These are phyloP conservation scores for Maudiozyma turicensis DNA, from an alignment of 805 yeast species.

Conservation along the genomic window DNA sequence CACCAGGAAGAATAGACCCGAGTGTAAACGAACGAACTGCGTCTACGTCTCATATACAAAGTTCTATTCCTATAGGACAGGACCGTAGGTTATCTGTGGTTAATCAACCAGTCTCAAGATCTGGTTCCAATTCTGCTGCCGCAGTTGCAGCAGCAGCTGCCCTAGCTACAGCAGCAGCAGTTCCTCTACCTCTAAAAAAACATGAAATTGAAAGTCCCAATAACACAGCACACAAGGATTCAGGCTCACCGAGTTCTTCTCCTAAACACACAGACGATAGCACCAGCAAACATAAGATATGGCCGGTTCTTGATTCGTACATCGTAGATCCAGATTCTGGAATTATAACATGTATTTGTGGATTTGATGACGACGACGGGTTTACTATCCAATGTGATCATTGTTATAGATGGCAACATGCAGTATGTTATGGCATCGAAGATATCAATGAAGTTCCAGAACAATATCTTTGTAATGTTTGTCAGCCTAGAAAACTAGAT, in stretches of 20 bases:
- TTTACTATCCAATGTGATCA: slow-evolving; percentile 90
- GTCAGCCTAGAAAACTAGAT: slow-evolving; percentile 48
- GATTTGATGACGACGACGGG: slow-evolving; percentile 80
- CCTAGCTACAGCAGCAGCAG: slow-evolving; percentile 69
- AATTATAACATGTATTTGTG: slow-evolving; percentile 82
- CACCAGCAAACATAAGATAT: slow-evolving; percentile 1
- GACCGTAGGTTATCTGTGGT: no score
- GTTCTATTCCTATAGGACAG: no score
- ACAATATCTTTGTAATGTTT: slow-evolving; percentile 66
- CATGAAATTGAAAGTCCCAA: slow-evolving; percentile 4
- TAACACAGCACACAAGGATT: neutral
- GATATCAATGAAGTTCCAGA: slow-evolving; percentile 74
- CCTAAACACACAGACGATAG: neutral
- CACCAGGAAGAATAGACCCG: neutral
- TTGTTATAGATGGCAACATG: slow-evolving; percentile 93
- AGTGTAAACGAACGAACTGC: neutral
- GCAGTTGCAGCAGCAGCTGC: slow-evolving; percentile 66
- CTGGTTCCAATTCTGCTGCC: slow-evolving; percentile 6
- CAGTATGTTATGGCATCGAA: slow-evolving; percentile 73
- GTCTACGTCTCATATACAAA: neutral
- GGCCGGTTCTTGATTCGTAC: slow-evolving; percentile 35
- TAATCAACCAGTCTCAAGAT: neutral
- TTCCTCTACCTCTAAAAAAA: slow-evolving; percentile 48
- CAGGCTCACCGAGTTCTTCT: neutral
- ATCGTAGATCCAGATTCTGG: slow-evolving; percentile 78